phyloP scores from a whole-genome alignment of 139 green algal species.

The Tetradesmus lagerheimii region DNA sequence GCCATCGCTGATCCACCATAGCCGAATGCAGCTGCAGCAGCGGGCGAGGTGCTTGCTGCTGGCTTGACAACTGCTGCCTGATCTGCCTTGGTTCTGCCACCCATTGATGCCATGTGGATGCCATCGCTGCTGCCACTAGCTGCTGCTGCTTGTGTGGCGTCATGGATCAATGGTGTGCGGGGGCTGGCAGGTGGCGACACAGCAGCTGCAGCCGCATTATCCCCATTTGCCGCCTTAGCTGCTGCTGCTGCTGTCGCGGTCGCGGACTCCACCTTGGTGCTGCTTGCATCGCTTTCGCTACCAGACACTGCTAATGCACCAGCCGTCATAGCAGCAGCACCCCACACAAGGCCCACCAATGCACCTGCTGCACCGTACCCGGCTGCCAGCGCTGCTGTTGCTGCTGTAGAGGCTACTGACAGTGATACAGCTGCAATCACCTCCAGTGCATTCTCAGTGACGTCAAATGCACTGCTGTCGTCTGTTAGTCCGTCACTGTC shows the following conservation, averaged over 20 bases:
- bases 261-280: neutral
- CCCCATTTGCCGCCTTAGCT: too few relatives aligned
- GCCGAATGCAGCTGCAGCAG: neutral
- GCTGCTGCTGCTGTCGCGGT: conserved; percentile 1
- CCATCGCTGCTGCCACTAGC: neutral
- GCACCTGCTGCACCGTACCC: conserved; percentile 22
- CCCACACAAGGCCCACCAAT: conserved; percentile 5
- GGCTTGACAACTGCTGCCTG: neutral
- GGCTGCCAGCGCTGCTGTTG: conserved; percentile 8
- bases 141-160: conserved; percentile 21
- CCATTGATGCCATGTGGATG: neutral
- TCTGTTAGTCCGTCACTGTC: neutral
- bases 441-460: neutral
- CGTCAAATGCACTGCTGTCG: neutral
- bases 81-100: conserved; percentile 7
- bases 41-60: neutral
- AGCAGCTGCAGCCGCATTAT: neutral
- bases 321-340: neutral
- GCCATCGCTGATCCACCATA: neutral
- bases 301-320: neutral
- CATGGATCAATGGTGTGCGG: neutral
- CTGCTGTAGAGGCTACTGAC: neutral
- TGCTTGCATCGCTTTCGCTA: neutral
- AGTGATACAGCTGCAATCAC: neutral
- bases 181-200: neutral